Conservation (phyloP, 805 yeast species). For the Candida awuae region DNA sequence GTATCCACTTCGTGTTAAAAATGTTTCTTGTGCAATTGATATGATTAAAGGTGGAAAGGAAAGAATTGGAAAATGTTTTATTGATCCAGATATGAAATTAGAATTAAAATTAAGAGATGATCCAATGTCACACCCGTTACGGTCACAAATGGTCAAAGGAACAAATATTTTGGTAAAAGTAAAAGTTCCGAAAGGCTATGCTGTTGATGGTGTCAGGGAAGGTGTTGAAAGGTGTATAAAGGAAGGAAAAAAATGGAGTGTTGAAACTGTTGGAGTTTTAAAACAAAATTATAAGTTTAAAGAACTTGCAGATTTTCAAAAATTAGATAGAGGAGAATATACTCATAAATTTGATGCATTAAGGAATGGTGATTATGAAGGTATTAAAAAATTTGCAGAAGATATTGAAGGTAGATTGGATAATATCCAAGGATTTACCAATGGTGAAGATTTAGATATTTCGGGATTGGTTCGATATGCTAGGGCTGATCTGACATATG, state of each 20-base stretch:
- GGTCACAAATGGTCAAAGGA: constrained; percentile 39
- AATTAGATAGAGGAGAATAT: constrained; percentile 46
- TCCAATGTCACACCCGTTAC: constrained; percentile 50
- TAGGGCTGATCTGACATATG: constrained; percentile 64
- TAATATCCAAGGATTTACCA: constrained; percentile 11
- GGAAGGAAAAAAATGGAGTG: constrained; percentile 28
- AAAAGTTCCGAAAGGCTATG: constrained; percentile 47
- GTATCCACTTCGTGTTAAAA: constrained; percentile 62
- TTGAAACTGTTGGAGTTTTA: constrained; percentile 59
- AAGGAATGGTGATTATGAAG: constrained; percentile 33
- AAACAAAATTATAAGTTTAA: constrained; percentile 69
- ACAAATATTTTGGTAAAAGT: constrained; percentile 56
- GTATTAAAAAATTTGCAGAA: constrained; percentile 35
- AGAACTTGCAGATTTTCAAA: constrained; percentile 84
- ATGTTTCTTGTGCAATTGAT: constrained; percentile 52
- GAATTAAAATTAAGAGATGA: constrained; percentile 29
- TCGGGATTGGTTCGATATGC: constrained; percentile 88
- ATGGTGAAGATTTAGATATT: constrained; percentile 41
- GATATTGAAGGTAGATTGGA: constrained; percentile 15
- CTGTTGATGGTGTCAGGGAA: constrained; percentile 37
- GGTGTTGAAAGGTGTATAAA: constrained; percentile 34
- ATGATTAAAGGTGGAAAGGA: constrained; percentile 69
- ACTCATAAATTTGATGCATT: constrained; percentile 35
- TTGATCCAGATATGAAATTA: constrained; percentile 25
- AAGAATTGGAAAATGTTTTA: constrained; percentile 35